Evolutionary conservation across 2,329 filamentous ascomycete genomes (phyloP).

Genomic region (Pseudopyrenochaeta lycopersici): DNA sequence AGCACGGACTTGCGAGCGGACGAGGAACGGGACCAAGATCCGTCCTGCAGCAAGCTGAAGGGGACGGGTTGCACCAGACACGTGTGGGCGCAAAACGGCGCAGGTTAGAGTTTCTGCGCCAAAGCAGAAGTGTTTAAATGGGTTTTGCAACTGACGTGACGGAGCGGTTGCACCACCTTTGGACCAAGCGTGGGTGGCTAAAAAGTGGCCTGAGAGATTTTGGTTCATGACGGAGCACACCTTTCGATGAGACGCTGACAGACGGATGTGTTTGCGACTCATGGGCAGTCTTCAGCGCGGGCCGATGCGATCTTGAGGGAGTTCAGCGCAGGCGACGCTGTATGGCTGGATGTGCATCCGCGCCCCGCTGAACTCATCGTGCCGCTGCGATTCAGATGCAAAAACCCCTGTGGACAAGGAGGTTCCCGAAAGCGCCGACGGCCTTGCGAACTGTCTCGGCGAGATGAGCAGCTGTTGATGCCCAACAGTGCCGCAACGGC

Average conservation of each 20-base stretch:
- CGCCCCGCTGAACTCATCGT: conserved; percentile 24
- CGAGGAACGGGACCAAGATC: conserved; percentile 9
- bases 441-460: neutral
- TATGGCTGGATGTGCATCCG: conserved; percentile 16
- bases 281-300: neutral
- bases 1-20: conserved; percentile 9
- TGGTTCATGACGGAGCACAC: neutral
- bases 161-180: conserved; percentile 1
- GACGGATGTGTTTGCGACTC: neutral
- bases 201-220: conserved; percentile 7
- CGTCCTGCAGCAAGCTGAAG: conserved; percentile 3
- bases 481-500: conserved; percentile 13
- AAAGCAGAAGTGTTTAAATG: conserved; percentile 2
- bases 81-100: conserved; percentile 12
- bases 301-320: conserved; percentile 20
- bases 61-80: conserved; percentile 8
- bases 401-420: conserved; percentile 11
- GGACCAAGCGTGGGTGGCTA: neutral
- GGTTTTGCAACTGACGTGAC: conserved; percentile 9
- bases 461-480: conserved; percentile 9
- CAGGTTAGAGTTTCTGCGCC: neutral
- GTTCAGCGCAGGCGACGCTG: conserved; percentile 13
- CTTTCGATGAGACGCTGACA: conserved; percentile 1
- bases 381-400: conserved; percentile 22
- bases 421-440: conserved; percentile 23